A percentile compares a stretch with the other conserved stretches of the same genome.
phyloP scores from a whole-genome alignment of 805 yeast genomes.

The Kuraishia cidri region DNA sequence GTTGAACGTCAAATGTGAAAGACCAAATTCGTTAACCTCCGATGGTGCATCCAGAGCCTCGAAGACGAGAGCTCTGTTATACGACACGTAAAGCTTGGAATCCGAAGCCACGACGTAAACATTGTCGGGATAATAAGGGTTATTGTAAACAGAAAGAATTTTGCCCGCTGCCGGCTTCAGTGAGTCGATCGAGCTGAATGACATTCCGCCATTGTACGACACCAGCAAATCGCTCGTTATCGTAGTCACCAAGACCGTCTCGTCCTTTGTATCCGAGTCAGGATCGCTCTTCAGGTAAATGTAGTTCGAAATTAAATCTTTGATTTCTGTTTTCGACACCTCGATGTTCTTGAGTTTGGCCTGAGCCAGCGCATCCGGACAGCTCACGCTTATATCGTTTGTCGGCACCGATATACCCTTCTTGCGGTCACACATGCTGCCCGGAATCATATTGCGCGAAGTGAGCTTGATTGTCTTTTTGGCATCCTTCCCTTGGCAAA shows the following conservation, averaged over 20 bases:
- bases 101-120: slow-evolving; percentile 43
- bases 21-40: slow-evolving; percentile 25
- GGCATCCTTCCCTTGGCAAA: slow-evolving; percentile 8
- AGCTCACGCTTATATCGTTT: neutral
- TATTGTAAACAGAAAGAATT: slow-evolving; percentile 48
- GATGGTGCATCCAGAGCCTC: slow-evolving; percentile 38
- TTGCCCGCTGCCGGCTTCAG: slow-evolving; percentile 26
- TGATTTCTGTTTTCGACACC: slow-evolving; percentile 26
- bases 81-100: slow-evolving; percentile 45
- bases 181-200: slow-evolving; percentile 23
- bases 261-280: slow-evolving; percentile 40
- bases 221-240: slow-evolving; percentile 41
- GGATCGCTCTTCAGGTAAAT: slow-evolving; percentile 50
- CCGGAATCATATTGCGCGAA: slow-evolving; percentile 15
- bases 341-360: neutral
- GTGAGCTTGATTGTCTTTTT: slow-evolving; percentile 8
- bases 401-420: neutral
- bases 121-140: slow-evolving; percentile 49
- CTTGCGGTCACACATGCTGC: slow-evolving; percentile 12
- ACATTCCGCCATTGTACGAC: slow-evolving; percentile 63
- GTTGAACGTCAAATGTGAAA: slow-evolving; percentile 50
- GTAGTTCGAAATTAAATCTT: slow-evolving; percentile 45
- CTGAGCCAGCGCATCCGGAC: slow-evolving; percentile 1
- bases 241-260: slow-evolving; percentile 58
- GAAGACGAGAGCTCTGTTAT: slow-evolving; percentile 61